Conservation (phyloP, 2,329 filamentous ascomycete species). For the Aureobasidium sp. region DNA sequence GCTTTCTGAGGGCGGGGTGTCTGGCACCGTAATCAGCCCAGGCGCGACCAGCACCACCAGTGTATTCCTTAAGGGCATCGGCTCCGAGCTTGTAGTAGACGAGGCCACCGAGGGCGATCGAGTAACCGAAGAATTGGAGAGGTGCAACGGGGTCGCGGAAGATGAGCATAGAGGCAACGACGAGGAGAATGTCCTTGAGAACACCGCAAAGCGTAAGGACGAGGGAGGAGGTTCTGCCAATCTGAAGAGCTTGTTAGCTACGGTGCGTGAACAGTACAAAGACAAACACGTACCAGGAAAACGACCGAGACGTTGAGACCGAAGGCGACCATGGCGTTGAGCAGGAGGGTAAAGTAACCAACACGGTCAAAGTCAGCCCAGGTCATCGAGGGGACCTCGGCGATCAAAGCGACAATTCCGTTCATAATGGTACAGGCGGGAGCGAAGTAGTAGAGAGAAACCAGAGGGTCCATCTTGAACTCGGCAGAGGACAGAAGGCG, state of each 20-base stretch:
- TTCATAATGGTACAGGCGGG: constrained; percentile 81
- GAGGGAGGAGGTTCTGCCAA: constrained; percentile 80
- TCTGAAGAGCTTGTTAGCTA: constrained; percentile 43
- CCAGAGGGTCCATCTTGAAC: constrained; percentile 87
- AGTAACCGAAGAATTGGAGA: constrained; percentile 78
- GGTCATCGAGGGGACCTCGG: constrained; percentile 64
- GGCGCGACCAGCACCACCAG: constrained; percentile 62
- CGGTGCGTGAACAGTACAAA: background rate
- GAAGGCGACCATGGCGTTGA: constrained; percentile 74
- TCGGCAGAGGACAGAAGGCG: constrained; percentile 72
- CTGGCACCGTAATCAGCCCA: constrained; percentile 81
- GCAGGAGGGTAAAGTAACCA: constrained; percentile 63
- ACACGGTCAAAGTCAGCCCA: constrained; percentile 67
- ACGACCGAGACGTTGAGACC: constrained; percentile 79
- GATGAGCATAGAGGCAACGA: constrained; percentile 71
- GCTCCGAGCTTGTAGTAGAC: constrained; percentile 80
- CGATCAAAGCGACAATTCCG: constrained; percentile 62
- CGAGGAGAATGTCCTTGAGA: constrained; percentile 80
- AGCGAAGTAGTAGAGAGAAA: constrained; percentile 86
- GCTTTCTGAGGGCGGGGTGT: constrained; percentile 70
- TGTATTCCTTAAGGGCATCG: constrained; percentile 76
- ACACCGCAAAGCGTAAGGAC: constrained; percentile 83
- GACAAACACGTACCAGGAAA: constrained; percentile 60
- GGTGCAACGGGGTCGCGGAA: constrained; percentile 68
- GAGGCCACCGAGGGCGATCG: constrained; percentile 70